phyloP scores from a whole-genome alignment of 768 basidiomycete genomes.

The Boletus coccyginus region DNA sequence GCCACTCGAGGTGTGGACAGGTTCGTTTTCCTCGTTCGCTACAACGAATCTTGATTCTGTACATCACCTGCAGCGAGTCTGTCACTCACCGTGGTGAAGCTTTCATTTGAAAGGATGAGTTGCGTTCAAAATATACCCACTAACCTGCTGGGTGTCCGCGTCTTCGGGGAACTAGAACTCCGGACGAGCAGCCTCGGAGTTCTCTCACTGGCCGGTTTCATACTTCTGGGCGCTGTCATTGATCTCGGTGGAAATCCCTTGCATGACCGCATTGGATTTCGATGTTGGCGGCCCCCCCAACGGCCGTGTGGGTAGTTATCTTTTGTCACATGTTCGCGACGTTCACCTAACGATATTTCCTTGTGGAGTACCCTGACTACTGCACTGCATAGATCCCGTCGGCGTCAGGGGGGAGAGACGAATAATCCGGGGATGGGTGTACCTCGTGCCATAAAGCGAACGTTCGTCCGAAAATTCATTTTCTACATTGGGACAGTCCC shows the following conservation, averaged over 20 bases:
- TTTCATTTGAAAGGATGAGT: background rate
- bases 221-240: constrained; percentile 41
- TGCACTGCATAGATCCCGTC: constrained; percentile 73
- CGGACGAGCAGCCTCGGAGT: constrained; percentile 70
- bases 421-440: constrained; percentile 75
- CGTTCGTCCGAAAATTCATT: constrained; percentile 55
- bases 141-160: constrained; percentile 62
- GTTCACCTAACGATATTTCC: constrained; percentile 50
- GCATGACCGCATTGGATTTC: constrained; percentile 36
- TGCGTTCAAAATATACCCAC: constrained; percentile 17
- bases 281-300: constrained; percentile 47
- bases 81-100: background rate
- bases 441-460: constrained; percentile 64
- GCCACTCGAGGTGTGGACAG: constrained; percentile 3
- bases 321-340: constrained; percentile 47
- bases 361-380: constrained; percentile 73
- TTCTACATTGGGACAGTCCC: constrained; percentile 75
- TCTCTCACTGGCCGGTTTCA: constrained; percentile 35
- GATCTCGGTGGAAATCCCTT: constrained; percentile 53
- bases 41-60: background rate
- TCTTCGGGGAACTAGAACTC: constrained; percentile 74
- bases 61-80: background rate
- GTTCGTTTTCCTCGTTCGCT: background rate
- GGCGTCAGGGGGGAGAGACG: constrained; percentile 60
- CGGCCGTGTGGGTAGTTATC: constrained; percentile 57